Conservation (phyloP, 306 rosid genomes). For the Cicer cuneatum region DNA sequence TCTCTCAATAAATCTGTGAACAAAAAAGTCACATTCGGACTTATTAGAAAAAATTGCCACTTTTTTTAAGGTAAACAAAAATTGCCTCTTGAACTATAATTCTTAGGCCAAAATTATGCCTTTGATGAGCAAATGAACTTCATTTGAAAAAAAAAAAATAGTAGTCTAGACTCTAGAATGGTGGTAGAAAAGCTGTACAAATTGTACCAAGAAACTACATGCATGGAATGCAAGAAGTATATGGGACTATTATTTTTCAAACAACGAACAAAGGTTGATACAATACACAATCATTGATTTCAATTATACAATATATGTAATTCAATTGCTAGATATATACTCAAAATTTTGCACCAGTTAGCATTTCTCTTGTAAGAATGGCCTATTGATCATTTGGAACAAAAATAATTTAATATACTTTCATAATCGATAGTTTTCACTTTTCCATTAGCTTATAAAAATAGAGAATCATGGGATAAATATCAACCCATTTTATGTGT, state of each 20-base stretch:
- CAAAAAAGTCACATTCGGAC: background rate
- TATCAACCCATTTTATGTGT: background rate
- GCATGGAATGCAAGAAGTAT: background rate
- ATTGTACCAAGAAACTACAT: background rate
- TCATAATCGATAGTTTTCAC: slow-evolving; percentile 14
- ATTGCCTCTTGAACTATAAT: background rate
- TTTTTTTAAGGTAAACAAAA: background rate
- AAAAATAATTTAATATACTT: background rate
- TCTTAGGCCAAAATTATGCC: background rate
- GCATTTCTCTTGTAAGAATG: background rate
- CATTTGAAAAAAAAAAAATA: background rate
- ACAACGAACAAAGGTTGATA: background rate
- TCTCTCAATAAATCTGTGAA: background rate
- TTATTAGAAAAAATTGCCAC: too few species aligned
- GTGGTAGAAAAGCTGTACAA: background rate
- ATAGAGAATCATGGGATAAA: slow-evolving; percentile 2
- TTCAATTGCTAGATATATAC: background rate
- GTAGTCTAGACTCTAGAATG: background rate
- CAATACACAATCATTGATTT: background rate
- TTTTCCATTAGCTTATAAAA: background rate
- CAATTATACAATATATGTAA: background rate
- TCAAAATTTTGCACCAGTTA: slow-evolving; percentile 3
- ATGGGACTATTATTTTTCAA: background rate
- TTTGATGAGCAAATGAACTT: background rate
- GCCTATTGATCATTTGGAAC: background rate